Evolutionary conservation across 2,329 filamentous ascomycete species (phyloP).

Genomic region (Sporothrix sp.): DNA sequence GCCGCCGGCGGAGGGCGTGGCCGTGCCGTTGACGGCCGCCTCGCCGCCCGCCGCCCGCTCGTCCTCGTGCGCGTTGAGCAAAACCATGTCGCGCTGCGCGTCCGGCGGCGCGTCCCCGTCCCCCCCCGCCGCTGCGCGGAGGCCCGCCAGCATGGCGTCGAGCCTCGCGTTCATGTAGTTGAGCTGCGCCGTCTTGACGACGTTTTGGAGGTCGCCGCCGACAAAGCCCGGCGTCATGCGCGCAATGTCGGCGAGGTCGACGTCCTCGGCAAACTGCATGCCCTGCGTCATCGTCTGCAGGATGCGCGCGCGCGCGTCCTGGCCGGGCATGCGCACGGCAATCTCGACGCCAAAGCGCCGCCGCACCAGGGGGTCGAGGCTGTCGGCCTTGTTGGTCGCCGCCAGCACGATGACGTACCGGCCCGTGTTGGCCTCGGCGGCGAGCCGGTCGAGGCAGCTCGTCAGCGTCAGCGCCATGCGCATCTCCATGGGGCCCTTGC

Average conservation of each 20-base stretch:
- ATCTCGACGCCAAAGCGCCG: conserved; percentile 74
- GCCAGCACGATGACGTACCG: conserved; percentile 72
- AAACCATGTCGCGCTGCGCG: conserved; percentile 1
- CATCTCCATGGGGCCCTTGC: conserved; percentile 75
- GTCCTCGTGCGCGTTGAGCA: conserved; percentile 9
- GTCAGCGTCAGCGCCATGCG: conserved; percentile 75
- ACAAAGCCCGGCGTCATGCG: conserved; percentile 88
- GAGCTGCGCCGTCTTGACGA: conserved; percentile 36
- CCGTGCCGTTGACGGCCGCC: conserved; percentile 15
- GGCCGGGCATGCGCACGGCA: conserved; percentile 78
- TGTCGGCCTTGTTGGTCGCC: conserved; percentile 81
- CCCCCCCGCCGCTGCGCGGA: neutral
- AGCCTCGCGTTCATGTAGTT: conserved; percentile 6
- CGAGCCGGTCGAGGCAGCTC: conserved; percentile 76
- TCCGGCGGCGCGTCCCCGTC: neutral
- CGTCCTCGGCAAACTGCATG: conserved; percentile 53
- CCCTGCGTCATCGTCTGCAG: conserved; percentile 61
- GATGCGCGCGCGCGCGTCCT: conserved; percentile 67
- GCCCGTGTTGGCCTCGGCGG: conserved; percentile 46
- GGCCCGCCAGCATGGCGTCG: neutral
- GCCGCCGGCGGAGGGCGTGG: no score
- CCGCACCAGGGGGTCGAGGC: conserved; percentile 66
- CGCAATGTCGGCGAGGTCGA: conserved; percentile 66
- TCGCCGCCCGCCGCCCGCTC: conserved; percentile 15
- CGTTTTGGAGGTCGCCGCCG: conserved; percentile 70